These are phyloP conservation scores for Rhizopogon vinicolor DNA, from an alignment of 768 basidiomycete genomes.

Conservation along the genomic window DNA sequence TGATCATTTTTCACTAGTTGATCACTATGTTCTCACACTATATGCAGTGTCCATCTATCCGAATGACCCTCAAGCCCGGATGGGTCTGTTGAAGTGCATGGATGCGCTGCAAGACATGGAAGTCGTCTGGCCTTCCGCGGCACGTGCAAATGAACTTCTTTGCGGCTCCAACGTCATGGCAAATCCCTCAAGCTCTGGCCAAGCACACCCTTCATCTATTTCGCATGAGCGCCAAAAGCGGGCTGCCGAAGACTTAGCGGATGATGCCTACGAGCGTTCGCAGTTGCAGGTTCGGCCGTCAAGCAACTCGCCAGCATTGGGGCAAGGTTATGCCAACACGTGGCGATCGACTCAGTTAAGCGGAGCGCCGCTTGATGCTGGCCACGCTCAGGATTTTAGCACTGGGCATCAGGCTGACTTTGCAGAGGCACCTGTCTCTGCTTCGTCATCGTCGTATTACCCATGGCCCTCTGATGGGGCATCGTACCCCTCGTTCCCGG, in stretches of 20 bases:
- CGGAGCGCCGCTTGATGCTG: not conserved
- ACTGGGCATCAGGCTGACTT: conserved; percentile 8
- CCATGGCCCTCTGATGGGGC: conserved; percentile 38
- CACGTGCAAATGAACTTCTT: conserved; percentile 68
- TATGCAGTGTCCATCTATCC: conserved; percentile 56
- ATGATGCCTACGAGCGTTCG: conserved; percentile 25
- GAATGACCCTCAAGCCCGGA: conserved; percentile 61
- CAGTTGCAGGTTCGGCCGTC: conserved; percentile 10
- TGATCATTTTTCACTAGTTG: conserved; percentile 8
- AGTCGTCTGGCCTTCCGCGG: conserved; percentile 72
- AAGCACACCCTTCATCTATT: not conserved
- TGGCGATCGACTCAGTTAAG: conserved; percentile 26
- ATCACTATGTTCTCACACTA: not conserved
- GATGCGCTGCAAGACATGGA: conserved; percentile 62
- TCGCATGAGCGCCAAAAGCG: conserved; percentile 48
- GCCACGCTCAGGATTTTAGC: not conserved
- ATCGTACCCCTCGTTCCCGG: conserved; percentile 33
- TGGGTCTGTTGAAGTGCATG: conserved; percentile 65
- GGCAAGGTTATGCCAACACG: conserved; percentile 18
- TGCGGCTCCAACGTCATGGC: conserved; percentile 50
- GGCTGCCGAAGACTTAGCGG: conserved; percentile 47
- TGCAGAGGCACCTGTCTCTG: conserved; percentile 3
- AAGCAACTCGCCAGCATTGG: conserved; percentile 3
- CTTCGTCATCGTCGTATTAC: conserved; percentile 32
- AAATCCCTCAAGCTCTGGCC: not conserved